Evolutionary conservation across 345 rosid species (phyloP).

Genomic region (Eucalyptus leucophloia): DNA sequence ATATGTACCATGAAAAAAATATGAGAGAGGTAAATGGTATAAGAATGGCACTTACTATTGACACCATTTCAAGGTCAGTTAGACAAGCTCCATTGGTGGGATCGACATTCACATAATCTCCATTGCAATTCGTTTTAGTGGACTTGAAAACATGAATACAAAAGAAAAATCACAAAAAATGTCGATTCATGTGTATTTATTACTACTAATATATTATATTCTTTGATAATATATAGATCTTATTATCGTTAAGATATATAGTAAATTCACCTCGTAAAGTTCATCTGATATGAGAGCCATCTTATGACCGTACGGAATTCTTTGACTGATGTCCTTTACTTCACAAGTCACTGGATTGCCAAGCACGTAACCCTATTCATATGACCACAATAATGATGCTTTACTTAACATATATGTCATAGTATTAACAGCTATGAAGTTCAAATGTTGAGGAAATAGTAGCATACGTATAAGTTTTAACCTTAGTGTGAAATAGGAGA

Average conservation of each 20-base stretch:
- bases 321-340: constrained; percentile 4
- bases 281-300: constrained; percentile 45
- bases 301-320: constrained; percentile 19
- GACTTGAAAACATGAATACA: background rate
- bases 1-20: background rate
- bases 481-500: background rate
- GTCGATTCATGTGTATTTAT: background rate
- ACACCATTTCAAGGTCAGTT: background rate
- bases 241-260: background rate
- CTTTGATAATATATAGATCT: background rate
- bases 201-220: background rate
- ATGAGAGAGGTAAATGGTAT: background rate
- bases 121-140: background rate
- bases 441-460: background rate
- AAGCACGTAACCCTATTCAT: constrained; percentile 27
- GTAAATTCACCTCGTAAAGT: constrained; percentile 27
- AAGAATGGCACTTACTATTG: background rate
- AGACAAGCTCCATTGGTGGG: background rate
- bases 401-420: background rate
- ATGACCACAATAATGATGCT: background rate
- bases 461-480: background rate
- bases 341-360: constrained; percentile 25
- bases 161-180: background rate
- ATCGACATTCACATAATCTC: background rate
- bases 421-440: background rate